phyloP scores from a whole-genome alignment of 768 basidiomycete species.

The Tylopilus vinaceipallidus region DNA sequence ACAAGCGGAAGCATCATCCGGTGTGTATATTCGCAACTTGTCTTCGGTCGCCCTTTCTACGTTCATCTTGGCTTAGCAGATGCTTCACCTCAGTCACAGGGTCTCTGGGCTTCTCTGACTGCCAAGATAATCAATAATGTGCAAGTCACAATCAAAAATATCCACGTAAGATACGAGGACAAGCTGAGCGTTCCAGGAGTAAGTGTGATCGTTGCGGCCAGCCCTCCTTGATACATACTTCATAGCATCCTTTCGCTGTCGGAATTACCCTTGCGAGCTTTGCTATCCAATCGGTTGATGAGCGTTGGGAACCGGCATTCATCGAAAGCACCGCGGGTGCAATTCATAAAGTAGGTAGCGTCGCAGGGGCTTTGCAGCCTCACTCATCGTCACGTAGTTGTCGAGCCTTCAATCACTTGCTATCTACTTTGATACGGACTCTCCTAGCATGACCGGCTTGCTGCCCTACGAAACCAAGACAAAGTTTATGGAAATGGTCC shows the following conservation, averaged over 20 bases:
- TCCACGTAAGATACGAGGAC: constrained; percentile 97
- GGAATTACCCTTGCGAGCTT: constrained; percentile 88
- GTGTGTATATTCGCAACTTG: constrained; percentile 31
- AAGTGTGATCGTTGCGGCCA: constrained; percentile 29
- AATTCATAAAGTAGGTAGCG: constrained; percentile 74
- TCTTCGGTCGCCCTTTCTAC: background rate
- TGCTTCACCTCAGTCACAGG: constrained; percentile 73
- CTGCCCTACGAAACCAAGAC: constrained; percentile 62
- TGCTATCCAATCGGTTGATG: constrained; percentile 85
- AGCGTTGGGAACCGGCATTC: constrained; percentile 85
- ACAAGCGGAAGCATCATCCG: constrained; percentile 48
- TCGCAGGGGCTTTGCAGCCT: background rate
- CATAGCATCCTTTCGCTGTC: constrained; percentile 89
- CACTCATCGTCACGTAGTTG: constrained; percentile 46
- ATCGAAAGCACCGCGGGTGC: constrained; percentile 85
- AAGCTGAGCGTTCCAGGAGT: constrained; percentile 90
- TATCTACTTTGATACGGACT: constrained; percentile 94
- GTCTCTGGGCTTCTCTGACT: constrained; percentile 77
- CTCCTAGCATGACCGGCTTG: constrained; percentile 70
- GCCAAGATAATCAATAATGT: constrained; percentile 94
- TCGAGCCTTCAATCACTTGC: constrained; percentile 85
- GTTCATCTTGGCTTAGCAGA: constrained; percentile 29
- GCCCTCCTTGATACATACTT: background rate
- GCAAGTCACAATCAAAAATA: constrained; percentile 93
- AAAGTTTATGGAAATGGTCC: constrained; percentile 73